Evolutionary conservation across 257 asterid species (phyloP), one percentile per base, ranked within the genome.

Genomic region (Anisodus acutangulus): DNA sequence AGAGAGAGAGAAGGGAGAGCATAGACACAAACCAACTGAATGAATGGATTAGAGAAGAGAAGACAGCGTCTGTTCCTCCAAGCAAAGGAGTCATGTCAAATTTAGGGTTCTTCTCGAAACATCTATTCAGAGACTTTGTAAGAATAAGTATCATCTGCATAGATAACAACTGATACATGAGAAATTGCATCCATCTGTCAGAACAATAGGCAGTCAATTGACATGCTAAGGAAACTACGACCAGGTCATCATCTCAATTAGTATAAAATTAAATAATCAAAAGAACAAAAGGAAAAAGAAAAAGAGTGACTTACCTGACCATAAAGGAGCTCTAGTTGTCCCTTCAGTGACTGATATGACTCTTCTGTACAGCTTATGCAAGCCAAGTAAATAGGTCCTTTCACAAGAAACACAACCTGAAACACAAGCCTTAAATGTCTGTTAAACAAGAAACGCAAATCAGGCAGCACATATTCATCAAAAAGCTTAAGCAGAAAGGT

Each of bases 281-380:
- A 84, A 63, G 74, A n/a, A 62, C 47, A n/a, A 70, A 4, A 60
- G 76, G 66, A 13, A 72, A 49, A 63, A 41, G 22, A 59, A 43
- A 31, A 71, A 60, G 59, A 81, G 2, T 12, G 74, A 12, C 31
- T 51, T 68, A 82, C 85, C 85, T 82, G 85, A 82, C 69, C 85
- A 37, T 82, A 82, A 55, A 97, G 93, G 83, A 93, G 93, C 90
- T 97, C 99, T 82, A 97, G 90, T 82, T 97, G 99, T 59, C 93
- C 97, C 92, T 85, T 95, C 78, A 95, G 90, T 66, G 98, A 90
- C 90, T 97, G 97, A 87, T 92, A 95, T 86, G 97, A 92, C 89
- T 97, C 99, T 82, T 95, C 97, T 9, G 99, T 95, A 89, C 97
- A 95, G 91, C 98, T 97, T 90, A 95, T 97, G 94, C 99, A 95